Percentiles rank a stretch among this genome's conserved stretches.
These are phyloP conservation scores for Alloteropsis semialata DNA, from an alignment of 176 grass and related monocot genomes.

Conservation along the genomic window DNA sequence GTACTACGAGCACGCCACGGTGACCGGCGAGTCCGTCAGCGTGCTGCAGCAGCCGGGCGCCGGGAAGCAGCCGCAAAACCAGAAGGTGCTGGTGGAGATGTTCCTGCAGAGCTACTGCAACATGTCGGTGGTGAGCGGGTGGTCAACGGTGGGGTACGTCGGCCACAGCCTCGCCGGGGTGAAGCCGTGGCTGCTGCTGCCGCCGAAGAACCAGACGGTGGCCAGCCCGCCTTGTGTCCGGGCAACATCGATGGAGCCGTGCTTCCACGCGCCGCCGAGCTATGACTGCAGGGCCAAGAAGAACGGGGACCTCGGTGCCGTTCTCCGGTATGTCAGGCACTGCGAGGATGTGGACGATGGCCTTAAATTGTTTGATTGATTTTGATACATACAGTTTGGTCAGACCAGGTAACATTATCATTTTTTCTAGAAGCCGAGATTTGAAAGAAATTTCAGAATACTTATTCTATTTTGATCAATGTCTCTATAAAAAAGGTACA, in stretches of 20 bases:
- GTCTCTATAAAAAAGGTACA: not conserved
- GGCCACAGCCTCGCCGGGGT: conserved; percentile 54
- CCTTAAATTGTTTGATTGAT: conserved; percentile 45
- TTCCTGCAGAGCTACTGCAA: conserved; percentile 74
- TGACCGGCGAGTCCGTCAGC: conserved; percentile 39
- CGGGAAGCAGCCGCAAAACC: conserved; percentile 28
- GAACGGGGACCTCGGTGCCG: conserved; percentile 35
- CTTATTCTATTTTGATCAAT: not conserved
- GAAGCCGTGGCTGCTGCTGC: conserved; percentile 48
- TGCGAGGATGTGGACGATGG: conserved; percentile 61
- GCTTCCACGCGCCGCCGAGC: conserved; percentile 57
- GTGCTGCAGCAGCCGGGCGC: conserved; percentile 32
- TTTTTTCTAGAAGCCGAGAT: not conserved
- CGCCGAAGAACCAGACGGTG: conserved; percentile 35
- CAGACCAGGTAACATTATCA: not conserved
- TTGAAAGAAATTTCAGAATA: not conserved
- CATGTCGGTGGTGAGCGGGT: conserved; percentile 44
- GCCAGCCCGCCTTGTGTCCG: conserved; percentile 33
- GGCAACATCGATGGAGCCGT: conserved; percentile 77
- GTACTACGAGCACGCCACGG: conserved; percentile 58
- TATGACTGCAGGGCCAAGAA: conserved; percentile 64
- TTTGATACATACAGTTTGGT: not conserved
- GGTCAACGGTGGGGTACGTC: conserved; percentile 63
- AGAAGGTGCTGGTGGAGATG: conserved; percentile 54
- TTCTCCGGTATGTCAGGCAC: conserved; percentile 45